Percentiles rank a stretch among this genome's conserved stretches.
Evolutionary conservation across 2,329 filamentous ascomycete genomes (phyloP).

Genomic region (Botryotinia convoluta): DNA sequence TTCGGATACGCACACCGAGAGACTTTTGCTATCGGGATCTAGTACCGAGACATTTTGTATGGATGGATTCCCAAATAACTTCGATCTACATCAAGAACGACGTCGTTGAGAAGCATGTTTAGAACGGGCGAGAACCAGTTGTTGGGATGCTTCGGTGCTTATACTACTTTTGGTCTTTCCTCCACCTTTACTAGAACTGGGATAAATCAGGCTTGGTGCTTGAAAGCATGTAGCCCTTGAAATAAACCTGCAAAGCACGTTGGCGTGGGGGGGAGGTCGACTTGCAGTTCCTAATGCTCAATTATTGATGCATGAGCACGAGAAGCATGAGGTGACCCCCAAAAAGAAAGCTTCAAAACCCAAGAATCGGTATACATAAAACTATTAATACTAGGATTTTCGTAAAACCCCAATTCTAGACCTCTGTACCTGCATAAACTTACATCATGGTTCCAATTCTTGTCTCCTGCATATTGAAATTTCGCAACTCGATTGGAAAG

Average conservation of each 20-base stretch:
- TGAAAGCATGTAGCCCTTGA: neutral
- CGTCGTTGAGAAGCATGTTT: slow-evolving; percentile 12
- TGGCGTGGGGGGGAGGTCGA: neutral
- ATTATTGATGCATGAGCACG: neutral
- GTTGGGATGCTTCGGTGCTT: neutral
- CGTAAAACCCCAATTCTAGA: neutral
- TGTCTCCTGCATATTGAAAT: neutral
- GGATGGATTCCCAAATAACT: neutral
- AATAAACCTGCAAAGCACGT: neutral
- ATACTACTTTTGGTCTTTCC: neutral
- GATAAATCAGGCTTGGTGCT: neutral
- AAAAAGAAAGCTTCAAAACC: neutral
- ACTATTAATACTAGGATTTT: neutral
- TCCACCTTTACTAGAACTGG: neutral
- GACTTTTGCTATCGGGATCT: slow-evolving; percentile 3
- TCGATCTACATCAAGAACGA: neutral
- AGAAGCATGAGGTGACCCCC: neutral
- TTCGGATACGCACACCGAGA: neutral
- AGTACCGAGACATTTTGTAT: slow-evolving; percentile 2
- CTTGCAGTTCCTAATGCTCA: neutral
- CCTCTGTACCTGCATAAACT: slow-evolving; percentile 8
- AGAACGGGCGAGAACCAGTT: neutral
- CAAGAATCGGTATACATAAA: neutral
- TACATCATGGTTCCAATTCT: neutral
- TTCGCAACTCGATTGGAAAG: neutral